Evolutionary conservation across 2,329 filamentous ascomycete genomes (phyloP), one percentile per base, ranked within the genome.

Genomic region (Colletotrichum orchidophilum): DNA sequence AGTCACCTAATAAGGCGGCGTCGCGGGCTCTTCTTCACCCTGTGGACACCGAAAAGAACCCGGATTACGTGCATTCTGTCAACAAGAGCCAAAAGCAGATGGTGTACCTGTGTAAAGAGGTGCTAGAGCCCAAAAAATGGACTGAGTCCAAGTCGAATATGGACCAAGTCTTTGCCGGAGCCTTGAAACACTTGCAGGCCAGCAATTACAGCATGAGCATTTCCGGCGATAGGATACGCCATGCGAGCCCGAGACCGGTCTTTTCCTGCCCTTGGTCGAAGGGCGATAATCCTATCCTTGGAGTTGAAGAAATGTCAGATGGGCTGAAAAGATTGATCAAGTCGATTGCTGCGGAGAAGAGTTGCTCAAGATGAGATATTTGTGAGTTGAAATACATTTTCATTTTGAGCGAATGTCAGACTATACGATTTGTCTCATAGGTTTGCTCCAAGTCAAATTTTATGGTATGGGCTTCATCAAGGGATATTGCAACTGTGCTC

Each of bases 1-100:
- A 71, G 24, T 71, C 69, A 29, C 68, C 78, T 35, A 79, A 75
- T 3, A 73, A 73, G 7, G 77, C 76, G 6, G 74, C 78, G 1
- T 77, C 74, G 1, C 73, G 71, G 3, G 72, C 77, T 2, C 74
- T 81, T 5, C 35, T 55, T 13, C 74, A 76, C 39, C 75, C 74
- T 1, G 75, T 74, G 35, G 75, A 76, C 71, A 78, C 77, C 5
- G 73, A 74, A 64, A 79, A 80, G 73, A 68, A 74, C 15, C 46
- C 65, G 3, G 73, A 77, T 5, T 75, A 74, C 29, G 68, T 79
- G 5, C 73, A 77, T 21, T 73, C 73, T 1, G 59, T 74, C 26
- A 24, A 67, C 21, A 75, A 73, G 69, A 75, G 74, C 54, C 75
- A 76, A 60, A 72, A 63, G 3, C 57, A 77, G 66, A 63, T 78